Conservation (phyloP, 768 basidiomycete genomes). For the Mycena alexandri region DNA sequence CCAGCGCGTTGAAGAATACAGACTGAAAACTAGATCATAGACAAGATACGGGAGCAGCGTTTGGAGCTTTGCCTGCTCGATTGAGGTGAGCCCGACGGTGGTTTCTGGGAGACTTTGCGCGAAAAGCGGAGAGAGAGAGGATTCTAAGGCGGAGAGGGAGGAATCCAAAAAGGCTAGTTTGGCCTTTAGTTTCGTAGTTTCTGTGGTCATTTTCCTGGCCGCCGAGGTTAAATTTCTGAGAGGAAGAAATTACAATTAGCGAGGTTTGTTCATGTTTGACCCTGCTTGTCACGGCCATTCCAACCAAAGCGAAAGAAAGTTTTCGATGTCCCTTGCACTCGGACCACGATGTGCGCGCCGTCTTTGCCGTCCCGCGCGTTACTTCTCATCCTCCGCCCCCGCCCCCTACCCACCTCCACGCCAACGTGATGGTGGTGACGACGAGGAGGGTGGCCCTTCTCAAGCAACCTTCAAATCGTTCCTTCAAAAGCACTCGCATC, state of each 20-base stretch:
- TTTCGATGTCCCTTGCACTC: slow-evolving; percentile 32
- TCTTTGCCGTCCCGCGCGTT: slow-evolving; percentile 6
- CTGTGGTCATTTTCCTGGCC: slow-evolving; percentile 50
- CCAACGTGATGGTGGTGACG: background rate
- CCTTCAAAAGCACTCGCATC: slow-evolving; percentile 53
- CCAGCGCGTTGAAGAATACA: slow-evolving; percentile 41
- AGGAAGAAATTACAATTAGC: no score
- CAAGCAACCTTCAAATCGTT: slow-evolving; percentile 34
- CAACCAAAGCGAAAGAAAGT: slow-evolving; percentile 1
- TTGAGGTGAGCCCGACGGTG: slow-evolving; percentile 70
- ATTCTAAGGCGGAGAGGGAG: slow-evolving; percentile 80
- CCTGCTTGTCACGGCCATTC: no score
- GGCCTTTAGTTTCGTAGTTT: slow-evolving; percentile 60
- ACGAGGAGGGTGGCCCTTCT: slow-evolving; percentile 29
- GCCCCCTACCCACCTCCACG: background rate
- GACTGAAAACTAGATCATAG: slow-evolving; percentile 90
- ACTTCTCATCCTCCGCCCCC: slow-evolving; percentile 17
- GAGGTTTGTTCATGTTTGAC: no score
- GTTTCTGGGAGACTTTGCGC: slow-evolving; percentile 77
- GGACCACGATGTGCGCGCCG: slow-evolving; percentile 28
- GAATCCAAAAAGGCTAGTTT: slow-evolving; percentile 63
- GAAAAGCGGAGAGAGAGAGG: slow-evolving; percentile 74
- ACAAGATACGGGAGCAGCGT: slow-evolving; percentile 84
- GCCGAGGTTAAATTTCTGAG: no score
- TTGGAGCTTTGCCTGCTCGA: slow-evolving; percentile 88